phyloP scores from a whole-genome alignment of 75 land plant species.

The Picea sitchensis region DNA sequence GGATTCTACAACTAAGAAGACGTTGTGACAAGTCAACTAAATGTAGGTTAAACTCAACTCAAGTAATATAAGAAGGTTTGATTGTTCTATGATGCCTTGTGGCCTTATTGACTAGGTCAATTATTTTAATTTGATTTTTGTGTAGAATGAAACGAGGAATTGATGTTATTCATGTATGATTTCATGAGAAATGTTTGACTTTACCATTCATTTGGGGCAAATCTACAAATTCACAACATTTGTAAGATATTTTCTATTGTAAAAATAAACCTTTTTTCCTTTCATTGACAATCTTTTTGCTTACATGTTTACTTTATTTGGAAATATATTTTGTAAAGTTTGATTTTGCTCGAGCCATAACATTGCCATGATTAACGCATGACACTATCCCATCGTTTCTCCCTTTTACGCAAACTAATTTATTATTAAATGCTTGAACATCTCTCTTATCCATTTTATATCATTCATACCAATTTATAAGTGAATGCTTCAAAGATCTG shows the following conservation, averaged over 20 bases:
- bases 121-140: not conserved
- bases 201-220: slow-evolving; percentile 77
- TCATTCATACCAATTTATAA: too few relatives aligned
- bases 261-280: not conserved
- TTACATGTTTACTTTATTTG: not conserved
- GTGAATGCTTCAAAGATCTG: too few relatives aligned
- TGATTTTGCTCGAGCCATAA: not conserved
- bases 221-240: slow-evolving; percentile 85
- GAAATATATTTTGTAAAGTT: too few relatives aligned
- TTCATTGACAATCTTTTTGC: not conserved
- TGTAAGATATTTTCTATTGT: slow-evolving; percentile 36
- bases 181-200: slow-evolving; percentile 77
- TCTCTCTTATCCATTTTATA: too few relatives aligned
- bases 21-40: slow-evolving; percentile 61
- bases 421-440: too few relatives aligned
- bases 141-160: slow-evolving; percentile 80
- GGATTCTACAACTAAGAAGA: slow-evolving; percentile 88
- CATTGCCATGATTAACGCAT: too few relatives aligned
- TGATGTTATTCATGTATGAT: slow-evolving; percentile 93
- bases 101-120: too few relatives aligned
- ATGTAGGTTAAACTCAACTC: slow-evolving; percentile 21
- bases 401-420: not conserved
- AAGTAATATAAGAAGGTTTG: not conserved
- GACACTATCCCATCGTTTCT: not conserved
- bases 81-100: not conserved